Evolutionary conservation across 257 asterid genomes (phyloP).

Genomic region (Solanum sejunctum): DNA sequence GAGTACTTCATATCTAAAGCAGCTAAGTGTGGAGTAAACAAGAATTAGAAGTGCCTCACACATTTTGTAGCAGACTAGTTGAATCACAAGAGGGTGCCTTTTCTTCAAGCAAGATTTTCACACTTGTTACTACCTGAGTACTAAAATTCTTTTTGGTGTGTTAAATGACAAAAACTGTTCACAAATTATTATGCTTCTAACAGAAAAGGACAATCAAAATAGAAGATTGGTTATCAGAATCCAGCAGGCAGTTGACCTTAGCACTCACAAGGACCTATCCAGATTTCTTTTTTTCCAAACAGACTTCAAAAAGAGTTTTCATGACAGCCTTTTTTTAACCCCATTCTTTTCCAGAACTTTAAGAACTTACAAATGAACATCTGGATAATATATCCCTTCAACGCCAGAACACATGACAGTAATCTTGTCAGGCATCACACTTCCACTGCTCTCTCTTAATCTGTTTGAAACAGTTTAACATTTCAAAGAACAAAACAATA

Average conservation of each 20-base stretch:
- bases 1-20: neutral
- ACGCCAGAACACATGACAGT: slow-evolving; percentile 68
- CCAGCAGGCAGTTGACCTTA: neutral
- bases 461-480: slow-evolving; percentile 17
- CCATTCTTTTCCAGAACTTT: neutral
- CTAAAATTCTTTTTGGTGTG: neutral
- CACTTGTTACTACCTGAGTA: neutral
- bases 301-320: neutral
- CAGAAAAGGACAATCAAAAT: neutral
- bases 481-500: neutral
- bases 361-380: slow-evolving; percentile 68
- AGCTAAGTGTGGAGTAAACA: neutral
- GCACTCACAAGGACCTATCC: neutral
- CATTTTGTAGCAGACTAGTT: neutral
- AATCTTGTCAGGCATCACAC: slow-evolving; percentile 41
- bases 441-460: slow-evolving; percentile 30
- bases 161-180: neutral
- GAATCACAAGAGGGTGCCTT: neutral
- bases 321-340: neutral
- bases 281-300: neutral
- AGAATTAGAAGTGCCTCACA: neutral
- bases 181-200: neutral
- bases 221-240: neutral
- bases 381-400: slow-evolving; percentile 63
- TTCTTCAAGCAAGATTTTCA: neutral